Evolutionary conservation across 768 basidiomycete genomes (phyloP).

Genomic region (Lentinus tigrinus): DNA sequence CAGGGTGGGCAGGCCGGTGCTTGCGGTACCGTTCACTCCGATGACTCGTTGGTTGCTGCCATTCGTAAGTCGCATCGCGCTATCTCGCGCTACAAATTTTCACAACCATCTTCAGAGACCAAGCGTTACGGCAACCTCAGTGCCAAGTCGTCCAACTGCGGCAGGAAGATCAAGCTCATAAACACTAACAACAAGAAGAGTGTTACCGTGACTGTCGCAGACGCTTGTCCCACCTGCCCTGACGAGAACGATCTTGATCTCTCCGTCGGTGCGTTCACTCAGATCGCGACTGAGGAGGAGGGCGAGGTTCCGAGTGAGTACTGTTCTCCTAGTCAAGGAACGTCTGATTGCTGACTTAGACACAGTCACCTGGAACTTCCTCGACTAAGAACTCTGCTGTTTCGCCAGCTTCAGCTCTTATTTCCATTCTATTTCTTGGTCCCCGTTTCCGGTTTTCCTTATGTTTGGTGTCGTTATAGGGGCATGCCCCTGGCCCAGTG

Average conservation of each 20-base stretch:
- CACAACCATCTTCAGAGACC: slow-evolving; percentile 33
- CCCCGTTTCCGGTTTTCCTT: neutral
- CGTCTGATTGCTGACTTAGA: neutral
- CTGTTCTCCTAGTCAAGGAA: neutral
- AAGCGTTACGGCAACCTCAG: slow-evolving; percentile 50
- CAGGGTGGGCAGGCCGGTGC: slow-evolving; percentile 70
- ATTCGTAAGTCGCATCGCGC: slow-evolving; percentile 43
- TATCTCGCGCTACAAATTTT: too few relatives aligned
- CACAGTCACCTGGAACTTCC: slow-evolving; percentile 31
- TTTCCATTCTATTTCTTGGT: neutral
- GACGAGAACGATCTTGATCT: slow-evolving; percentile 71
- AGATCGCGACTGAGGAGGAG: slow-evolving; percentile 45
- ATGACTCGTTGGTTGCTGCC: slow-evolving; percentile 60
- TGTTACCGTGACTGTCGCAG: slow-evolving; percentile 63
- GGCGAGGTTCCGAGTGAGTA: slow-evolving; percentile 63
- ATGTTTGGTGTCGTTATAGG: neutral
- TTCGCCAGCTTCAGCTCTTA: neutral
- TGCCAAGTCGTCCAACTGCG: slow-evolving; percentile 58
- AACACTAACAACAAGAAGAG: slow-evolving; percentile 57
- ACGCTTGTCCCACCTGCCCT: slow-evolving; percentile 71
- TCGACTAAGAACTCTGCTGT: slow-evolving; percentile 9
- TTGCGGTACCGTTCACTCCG: slow-evolving; percentile 64
- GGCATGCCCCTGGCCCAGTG: slow-evolving; percentile 10
- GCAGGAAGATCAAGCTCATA: slow-evolving; percentile 59
- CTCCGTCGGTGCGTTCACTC: slow-evolving; percentile 64